A percentile compares a stretch with the other conserved stretches of the same genome.
Conservation (phyloP, 2,329 filamentous ascomycete genomes). For the Scedosporium boydii region DNA sequence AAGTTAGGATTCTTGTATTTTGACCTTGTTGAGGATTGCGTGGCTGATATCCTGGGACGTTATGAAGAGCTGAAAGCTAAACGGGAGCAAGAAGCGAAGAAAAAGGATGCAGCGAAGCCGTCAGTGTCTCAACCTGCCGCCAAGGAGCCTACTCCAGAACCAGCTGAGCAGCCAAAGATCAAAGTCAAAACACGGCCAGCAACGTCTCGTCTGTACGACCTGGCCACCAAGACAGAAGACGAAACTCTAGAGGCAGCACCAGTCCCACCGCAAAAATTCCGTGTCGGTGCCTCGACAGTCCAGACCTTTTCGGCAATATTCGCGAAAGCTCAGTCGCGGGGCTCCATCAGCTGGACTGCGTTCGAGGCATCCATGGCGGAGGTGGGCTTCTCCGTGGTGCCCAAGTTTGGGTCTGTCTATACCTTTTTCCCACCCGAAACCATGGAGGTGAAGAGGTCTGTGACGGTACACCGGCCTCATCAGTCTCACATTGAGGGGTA, state of each 20-base stretch:
- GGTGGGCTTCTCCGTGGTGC: constrained; percentile 28
- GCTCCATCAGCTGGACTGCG: constrained; percentile 22
- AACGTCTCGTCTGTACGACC: constrained; percentile 23
- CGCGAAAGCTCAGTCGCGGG: constrained; percentile 16
- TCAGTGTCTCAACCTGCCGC: constrained; percentile 12
- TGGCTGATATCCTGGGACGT: constrained; percentile 21
- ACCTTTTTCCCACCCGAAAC: constrained; percentile 24
- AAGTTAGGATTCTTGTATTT: constrained; percentile 34
- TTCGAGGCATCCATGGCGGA: constrained; percentile 32
- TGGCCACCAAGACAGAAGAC: constrained; percentile 10
- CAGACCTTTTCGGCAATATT: constrained; percentile 28
- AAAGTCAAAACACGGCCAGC: constrained; percentile 35
- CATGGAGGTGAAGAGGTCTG: constrained; percentile 15
- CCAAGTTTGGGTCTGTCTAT: constrained; percentile 31
- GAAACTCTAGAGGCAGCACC: not conserved
- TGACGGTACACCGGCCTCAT: constrained; percentile 29
- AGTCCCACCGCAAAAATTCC: constrained; percentile 14
- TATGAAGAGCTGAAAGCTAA: constrained; percentile 17
- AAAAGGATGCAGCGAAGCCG: not conserved
- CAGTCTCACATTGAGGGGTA: constrained; percentile 24
- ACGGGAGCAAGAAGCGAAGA: constrained; percentile 11
- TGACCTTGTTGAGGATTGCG: constrained; percentile 28
- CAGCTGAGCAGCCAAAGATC: constrained; percentile 22
- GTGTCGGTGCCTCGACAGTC: constrained; percentile 26
- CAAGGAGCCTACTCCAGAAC: constrained; percentile 13